These are phyloP conservation scores for Teunomyces panamensis DNA, from an alignment of 805 yeast genomes.

Conservation along the genomic window DNA sequence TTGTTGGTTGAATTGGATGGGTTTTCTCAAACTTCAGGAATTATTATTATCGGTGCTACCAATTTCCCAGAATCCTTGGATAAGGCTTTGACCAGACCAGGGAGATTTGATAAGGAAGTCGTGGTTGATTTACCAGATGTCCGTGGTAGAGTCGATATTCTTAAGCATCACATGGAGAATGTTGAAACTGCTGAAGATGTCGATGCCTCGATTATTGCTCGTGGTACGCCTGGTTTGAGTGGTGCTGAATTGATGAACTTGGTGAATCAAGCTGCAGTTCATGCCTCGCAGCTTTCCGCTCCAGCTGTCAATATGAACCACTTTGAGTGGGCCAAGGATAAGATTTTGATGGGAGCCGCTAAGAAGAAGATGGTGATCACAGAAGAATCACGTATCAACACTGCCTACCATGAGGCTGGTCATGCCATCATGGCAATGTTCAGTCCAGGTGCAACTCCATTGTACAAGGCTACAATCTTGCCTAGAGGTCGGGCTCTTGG, in stretches of 20 bases:
- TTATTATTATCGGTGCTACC: slow-evolving; percentile 96
- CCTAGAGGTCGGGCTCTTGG: slow-evolving; percentile 98
- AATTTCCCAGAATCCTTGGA: slow-evolving; percentile 97
- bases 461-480: slow-evolving; percentile 93
- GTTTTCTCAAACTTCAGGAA: slow-evolving; percentile 86
- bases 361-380: slow-evolving; percentile 97
- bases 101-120: slow-evolving; percentile 94
- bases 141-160: slow-evolving; percentile 91
- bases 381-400: slow-evolving; percentile 87
- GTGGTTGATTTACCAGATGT: slow-evolving; percentile 96
- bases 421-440: slow-evolving; percentile 98
- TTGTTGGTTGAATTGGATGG: slow-evolving; percentile 95
- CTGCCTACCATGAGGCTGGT: slow-evolving; percentile 99
- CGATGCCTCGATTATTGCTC: slow-evolving; percentile 84
- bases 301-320: slow-evolving; percentile 86
- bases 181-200: slow-evolving; percentile 83
- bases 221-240: slow-evolving; percentile 97
- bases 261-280: slow-evolving; percentile 97
- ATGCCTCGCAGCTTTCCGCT: slow-evolving; percentile 92
- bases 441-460: slow-evolving; percentile 90
- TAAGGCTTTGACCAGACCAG: slow-evolving; percentile 97
- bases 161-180: slow-evolving; percentile 87
- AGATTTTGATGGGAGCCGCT: slow-evolving; percentile 97
- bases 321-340: slow-evolving; percentile 99
- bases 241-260: slow-evolving; percentile 96